Base-by-base conservation (phyloP, 2,329 filamentous ascomycete genomes). In the Monosporascus cannonballus region DNA sequence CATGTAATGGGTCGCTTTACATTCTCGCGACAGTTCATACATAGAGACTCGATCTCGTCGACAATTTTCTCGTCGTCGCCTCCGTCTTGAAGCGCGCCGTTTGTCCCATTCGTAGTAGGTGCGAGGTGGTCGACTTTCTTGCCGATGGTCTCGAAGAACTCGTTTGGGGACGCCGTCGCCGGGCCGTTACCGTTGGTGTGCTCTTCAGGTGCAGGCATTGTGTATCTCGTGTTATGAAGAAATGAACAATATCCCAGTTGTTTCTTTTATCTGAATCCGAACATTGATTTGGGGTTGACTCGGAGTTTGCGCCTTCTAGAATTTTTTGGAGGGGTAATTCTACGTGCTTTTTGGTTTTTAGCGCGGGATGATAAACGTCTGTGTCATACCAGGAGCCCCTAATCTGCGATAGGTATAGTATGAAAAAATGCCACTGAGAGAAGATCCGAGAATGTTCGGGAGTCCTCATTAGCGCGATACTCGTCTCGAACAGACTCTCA, bases 11-110 rank as follows among this genome's bases (percentile, higher is more conserved):
- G 17, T 37, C 45, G 68, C 76, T 64, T 64, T 74, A 88, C 87
- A 78, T 90, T 88, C 61, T 90, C 77, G 61, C 85, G 81, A 72
- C 89, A 93, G 75, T 90, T 91, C 89, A 93, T 92, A 76, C 89
- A 93, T 22, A 93, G 77, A 59, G 86, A 90, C 71, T 92, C 87
- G 56, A 86, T 85, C 71, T 86, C 80, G 58, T 87, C 82, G 42
- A 87, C 83, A 4, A 82, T 73, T 58, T 73, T 77, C 53, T 70
- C 72, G 24, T 84, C 79, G 38, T 82, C 77, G 18, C 67, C 66
- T 46, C 59, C 61, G 24, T 64, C 60, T 18, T 67, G 66, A 20
- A 65, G 68, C 41, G 56, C 56, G 51, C 60, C 58, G 48, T 68
- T 60, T 42, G 61, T 53, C 3, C 52, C 58, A 15, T 61, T 66